Evolutionary conservation across 805 yeast species (phyloP).

Genomic region (Candida ponderosae): DNA sequence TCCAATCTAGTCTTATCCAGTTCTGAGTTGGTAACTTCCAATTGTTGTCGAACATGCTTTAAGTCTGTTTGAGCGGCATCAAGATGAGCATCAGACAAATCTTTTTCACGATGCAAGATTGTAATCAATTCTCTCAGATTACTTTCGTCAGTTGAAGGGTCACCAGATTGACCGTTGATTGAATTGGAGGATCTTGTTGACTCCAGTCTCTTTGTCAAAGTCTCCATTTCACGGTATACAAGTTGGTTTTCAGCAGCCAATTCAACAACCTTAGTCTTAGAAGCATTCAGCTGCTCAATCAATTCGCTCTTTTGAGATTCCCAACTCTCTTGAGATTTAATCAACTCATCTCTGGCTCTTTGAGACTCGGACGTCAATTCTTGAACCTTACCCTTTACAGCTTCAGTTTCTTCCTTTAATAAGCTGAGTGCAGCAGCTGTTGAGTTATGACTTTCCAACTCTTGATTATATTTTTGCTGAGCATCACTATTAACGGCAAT

Average conservation of each 20-base stretch:
- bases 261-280: constrained; percentile 42
- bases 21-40: constrained; percentile 40
- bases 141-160: constrained; percentile 6
- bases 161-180: constrained; percentile 4
- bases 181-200: not conserved
- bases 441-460: constrained; percentile 47
- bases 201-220: constrained; percentile 15
- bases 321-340: constrained; percentile 36
- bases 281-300: constrained; percentile 39
- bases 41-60: constrained; percentile 40
- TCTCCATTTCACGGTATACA: constrained; percentile 61
- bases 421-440: constrained; percentile 32
- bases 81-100: constrained; percentile 53
- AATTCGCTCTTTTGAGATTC: constrained; percentile 30
- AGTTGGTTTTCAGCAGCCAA: constrained; percentile 61
- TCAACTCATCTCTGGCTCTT: constrained; percentile 24
- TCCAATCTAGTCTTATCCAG: constrained; percentile 45
- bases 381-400: constrained; percentile 20
- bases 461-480: constrained; percentile 48
- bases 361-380: constrained; percentile 20
- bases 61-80: constrained; percentile 47
- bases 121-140: constrained; percentile 43
- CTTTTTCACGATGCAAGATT: constrained; percentile 69
- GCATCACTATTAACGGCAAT: constrained; percentile 37
- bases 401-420: constrained; percentile 29